Conservation (phyloP, 352 stramenopile species). For the Phytophthora melonis region DNA sequence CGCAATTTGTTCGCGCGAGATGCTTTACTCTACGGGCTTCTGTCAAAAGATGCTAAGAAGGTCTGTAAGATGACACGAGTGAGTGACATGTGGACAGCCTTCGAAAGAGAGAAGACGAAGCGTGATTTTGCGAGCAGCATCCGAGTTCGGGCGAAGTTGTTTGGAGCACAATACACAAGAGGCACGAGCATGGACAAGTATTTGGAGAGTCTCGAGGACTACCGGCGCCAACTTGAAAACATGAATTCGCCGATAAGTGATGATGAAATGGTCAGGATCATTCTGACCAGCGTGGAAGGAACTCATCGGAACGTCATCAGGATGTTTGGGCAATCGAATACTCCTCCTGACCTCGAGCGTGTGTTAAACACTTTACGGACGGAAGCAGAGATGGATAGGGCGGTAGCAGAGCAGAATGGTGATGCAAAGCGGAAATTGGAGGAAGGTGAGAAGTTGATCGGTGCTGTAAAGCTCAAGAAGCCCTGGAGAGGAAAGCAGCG, state of each 20-base stretch:
- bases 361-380: neutral
- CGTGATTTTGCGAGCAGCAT: neutral
- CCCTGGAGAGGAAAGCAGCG: neutral
- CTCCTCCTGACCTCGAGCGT: neutral
- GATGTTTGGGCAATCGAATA: neutral
- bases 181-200: neutral
- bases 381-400: neutral
- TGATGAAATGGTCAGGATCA: neutral
- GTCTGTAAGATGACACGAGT: neutral
- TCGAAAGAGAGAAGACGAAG: neutral
- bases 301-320: neutral
- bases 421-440: neutral
- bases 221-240: neutral
- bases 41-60: neutral
- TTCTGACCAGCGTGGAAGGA: neutral
- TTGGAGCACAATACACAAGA: neutral
- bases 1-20: neutral
- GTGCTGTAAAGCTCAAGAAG: neutral
- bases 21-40: neutral
- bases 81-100: neutral
- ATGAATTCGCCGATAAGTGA: neutral
- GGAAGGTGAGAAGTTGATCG: neutral
- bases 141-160: neutral
- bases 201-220: neutral
- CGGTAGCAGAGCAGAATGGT: neutral